phyloP scores from a whole-genome alignment of 2,329 filamentous ascomycete species.

The Venturia pyrina region DNA sequence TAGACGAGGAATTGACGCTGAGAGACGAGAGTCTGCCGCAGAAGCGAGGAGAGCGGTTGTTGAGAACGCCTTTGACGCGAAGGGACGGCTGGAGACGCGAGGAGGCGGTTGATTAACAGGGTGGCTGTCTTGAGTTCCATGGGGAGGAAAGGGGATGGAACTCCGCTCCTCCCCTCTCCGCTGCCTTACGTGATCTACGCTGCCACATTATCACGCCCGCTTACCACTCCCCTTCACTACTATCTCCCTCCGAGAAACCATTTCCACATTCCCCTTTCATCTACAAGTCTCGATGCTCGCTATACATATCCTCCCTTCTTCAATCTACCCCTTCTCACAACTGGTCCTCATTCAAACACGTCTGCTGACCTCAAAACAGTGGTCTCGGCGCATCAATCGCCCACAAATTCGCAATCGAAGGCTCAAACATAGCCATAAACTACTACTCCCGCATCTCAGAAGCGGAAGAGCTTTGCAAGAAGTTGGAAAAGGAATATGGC shows the following conservation, averaged over 20 bases:
- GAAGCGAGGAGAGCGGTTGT: not conserved
- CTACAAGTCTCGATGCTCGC: not conserved
- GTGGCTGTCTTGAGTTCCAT: not conserved
- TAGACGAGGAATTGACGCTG: not conserved
- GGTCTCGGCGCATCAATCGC: slow-evolving; percentile 63
- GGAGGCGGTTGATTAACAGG: not conserved
- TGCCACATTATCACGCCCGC: not conserved
- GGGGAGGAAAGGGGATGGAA: not conserved
- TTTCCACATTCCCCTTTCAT: no score
- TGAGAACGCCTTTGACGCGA: not conserved
- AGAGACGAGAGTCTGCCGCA: not conserved
- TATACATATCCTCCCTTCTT: not conserved
- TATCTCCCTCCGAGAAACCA: no score
- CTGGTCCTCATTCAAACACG: slow-evolving; percentile 11
- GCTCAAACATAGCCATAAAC: slow-evolving; percentile 63
- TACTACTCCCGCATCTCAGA: slow-evolving; percentile 53
- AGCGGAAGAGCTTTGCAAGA: slow-evolving; percentile 48
- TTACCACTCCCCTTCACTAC: not conserved
- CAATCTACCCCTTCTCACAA: no score
- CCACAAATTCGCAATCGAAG: slow-evolving; percentile 56
- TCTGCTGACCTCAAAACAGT: slow-evolving; percentile 31
- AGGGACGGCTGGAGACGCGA: not conserved
- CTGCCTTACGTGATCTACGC: not conserved
- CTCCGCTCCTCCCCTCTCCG: not conserved
- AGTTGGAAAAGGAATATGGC: slow-evolving; percentile 42